phyloP scores from a whole-genome alignment of 257 asterid species.

The Capsicum pubescens region DNA sequence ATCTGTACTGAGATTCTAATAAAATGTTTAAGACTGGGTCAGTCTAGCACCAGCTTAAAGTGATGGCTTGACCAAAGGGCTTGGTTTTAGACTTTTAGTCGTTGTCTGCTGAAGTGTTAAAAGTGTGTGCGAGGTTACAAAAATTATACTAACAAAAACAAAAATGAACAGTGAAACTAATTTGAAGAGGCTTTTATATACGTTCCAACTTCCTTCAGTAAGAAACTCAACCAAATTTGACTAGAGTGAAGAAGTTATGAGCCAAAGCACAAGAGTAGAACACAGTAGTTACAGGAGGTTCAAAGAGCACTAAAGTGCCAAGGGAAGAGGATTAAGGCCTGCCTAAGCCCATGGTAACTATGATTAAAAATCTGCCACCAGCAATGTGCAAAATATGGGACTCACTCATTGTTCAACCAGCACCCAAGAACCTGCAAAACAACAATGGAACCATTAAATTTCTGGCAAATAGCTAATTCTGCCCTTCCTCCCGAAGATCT shows the following conservation, averaged over 20 bases:
- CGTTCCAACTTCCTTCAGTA: neutral
- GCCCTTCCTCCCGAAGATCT: neutral
- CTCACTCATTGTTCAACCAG: neutral
- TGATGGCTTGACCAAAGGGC: neutral
- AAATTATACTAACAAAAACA: neutral
- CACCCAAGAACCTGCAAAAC: conserved; percentile 2
- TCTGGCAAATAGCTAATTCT: neutral
- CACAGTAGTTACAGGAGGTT: neutral
- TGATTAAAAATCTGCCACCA: neutral
- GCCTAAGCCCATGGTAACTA: neutral
- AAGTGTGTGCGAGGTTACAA: too few relatives aligned
- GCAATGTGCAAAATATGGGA: neutral
- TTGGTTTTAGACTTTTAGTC: neutral
- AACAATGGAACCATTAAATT: neutral
- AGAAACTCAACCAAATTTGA: neutral
- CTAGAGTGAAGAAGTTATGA: neutral
- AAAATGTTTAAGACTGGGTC: neutral
- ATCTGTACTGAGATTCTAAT: too few relatives aligned
- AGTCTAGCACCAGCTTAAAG: neutral
- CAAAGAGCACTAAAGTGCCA: neutral
- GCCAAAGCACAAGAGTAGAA: neutral
- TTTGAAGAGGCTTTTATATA: neutral
- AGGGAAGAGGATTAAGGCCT: neutral
- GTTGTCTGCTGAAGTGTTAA: neutral
- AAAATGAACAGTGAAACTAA: neutral